Base-by-base conservation (phyloP, 2,329 filamentous ascomycete species). In the Talaromyces piceae region DNA sequence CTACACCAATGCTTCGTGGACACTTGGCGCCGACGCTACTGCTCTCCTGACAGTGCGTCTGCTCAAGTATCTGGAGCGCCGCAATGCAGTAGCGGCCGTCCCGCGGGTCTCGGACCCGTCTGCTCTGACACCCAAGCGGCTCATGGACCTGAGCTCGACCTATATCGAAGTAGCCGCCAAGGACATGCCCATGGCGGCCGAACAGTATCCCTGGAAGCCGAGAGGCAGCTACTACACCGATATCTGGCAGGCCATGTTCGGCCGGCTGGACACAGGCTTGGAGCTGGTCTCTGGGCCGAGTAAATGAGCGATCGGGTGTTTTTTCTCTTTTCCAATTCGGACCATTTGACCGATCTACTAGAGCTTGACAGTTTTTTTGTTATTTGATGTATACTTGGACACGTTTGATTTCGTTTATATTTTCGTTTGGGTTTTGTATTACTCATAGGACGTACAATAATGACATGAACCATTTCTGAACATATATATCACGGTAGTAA, bases 1-100 rank as follows among this genome's bases (percentile, higher is more conserved):
- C 0, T 74, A 73, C 51, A 68, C 70, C 4, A 71, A 73, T 49
- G 69, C 69, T 2, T 69, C 69, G 4, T 74, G 72, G 72, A 74
- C 72, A 0, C 59, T 74, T 4, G 72, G 72, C 6, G 69, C 71
- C 1, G 72, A 74, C 53, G 68, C 71, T 3, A 70, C 71, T 1
- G 69, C 70, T 3, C 62, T 64, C 3, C 63, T 72, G n/a, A 56
- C 71, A 47, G 61, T 59, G 18, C 66, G 71, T 2, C 50, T 73
- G 25, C 49, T 74, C 22, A 62, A 65, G 49, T 55, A 59, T 3
- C 53, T 72, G 52, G 58, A 66, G 30, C 50, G 51, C n/a, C 58
- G 58, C 1, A 59, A 64, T 37, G 48, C 57, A 8, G 37, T 59
- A 12, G 61, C 60, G 3, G 66, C 58, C 2, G 59, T 61, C 9